phyloP scores from a whole-genome alignment of 306 rosid genomes.

The Alnus glutinosa region DNA sequence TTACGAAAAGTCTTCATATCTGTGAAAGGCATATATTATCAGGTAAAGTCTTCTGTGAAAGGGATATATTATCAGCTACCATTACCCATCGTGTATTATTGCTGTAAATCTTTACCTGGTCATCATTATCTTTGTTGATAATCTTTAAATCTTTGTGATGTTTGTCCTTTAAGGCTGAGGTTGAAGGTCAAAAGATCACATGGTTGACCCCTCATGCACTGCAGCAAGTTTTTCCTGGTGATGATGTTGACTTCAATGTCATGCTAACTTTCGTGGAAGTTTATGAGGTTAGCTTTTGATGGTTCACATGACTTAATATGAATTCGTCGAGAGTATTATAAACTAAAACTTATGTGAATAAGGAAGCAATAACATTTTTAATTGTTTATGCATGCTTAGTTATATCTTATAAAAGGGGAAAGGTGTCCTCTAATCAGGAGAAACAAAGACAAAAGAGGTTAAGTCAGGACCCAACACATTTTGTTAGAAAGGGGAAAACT shows the following conservation, averaged over 20 bases:
- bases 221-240: conserved; percentile 83
- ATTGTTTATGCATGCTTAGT: background rate
- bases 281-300: conserved; percentile 59
- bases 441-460: background rate
- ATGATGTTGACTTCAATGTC: conserved; percentile 70
- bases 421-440: background rate
- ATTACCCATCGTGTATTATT: background rate
- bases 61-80: background rate
- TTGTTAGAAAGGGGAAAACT: background rate
- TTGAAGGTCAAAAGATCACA: conserved; percentile 75
- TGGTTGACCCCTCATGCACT: conserved; percentile 93
- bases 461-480: background rate
- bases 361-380: background rate
- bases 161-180: conserved; percentile 62
- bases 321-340: background rate
- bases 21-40: conserved; percentile 91
- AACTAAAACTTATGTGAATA: background rate
- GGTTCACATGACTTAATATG: background rate
- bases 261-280: conserved; percentile 78
- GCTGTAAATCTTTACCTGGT: background rate
- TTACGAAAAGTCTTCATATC: conserved; percentile 82
- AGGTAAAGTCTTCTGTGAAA: conserved; percentile 40
- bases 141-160: conserved; percentile 12
- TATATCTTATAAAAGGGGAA: background rate
- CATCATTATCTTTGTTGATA: background rate